Conservation (phyloP, 78 protist genomes). For the Emiliania huxleyi region DNA sequence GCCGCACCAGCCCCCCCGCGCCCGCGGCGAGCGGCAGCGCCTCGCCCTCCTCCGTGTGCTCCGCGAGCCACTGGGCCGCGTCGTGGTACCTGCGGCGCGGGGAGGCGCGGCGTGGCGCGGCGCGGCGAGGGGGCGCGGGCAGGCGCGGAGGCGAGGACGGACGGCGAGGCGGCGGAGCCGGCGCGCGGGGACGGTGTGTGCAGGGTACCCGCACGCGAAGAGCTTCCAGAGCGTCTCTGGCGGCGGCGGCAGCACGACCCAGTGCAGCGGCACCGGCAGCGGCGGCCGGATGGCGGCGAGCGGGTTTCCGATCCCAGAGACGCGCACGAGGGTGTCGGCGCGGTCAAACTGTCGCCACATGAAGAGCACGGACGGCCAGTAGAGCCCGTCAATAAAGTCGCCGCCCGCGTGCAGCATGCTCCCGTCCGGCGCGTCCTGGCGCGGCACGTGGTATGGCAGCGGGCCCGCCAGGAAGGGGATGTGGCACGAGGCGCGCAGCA, state of each 20-base stretch:
- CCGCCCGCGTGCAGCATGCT: not conserved
- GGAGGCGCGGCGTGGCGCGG: too few species aligned
- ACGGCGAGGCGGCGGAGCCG: too few species aligned
- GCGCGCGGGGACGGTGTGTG: too few species aligned
- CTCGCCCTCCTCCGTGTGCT: too few species aligned
- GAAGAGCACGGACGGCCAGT: not conserved
- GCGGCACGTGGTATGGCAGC: not conserved
- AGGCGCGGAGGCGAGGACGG: too few species aligned
- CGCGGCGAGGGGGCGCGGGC: too few species aligned
- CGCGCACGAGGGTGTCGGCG: not conserved
- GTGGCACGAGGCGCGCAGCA: constrained; percentile 19
- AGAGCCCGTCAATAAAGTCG: not conserved
- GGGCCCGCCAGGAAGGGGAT: not conserved
- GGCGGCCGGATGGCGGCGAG: not conserved
- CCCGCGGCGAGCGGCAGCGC: too few species aligned
- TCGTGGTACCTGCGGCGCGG: too few species aligned
- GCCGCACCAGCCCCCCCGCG: too few species aligned
- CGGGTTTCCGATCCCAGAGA: not conserved
- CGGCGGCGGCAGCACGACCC: not conserved
- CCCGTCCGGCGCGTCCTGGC: not conserved
- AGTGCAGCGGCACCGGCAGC: not conserved
- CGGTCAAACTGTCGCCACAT: not conserved
- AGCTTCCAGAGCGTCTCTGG: not conserved
- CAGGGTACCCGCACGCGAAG: not conserved
- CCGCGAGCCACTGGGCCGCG: too few species aligned